phyloP scores from a whole-genome alignment of 257 asterid species.

The Lithospermum erythrorhizon region DNA sequence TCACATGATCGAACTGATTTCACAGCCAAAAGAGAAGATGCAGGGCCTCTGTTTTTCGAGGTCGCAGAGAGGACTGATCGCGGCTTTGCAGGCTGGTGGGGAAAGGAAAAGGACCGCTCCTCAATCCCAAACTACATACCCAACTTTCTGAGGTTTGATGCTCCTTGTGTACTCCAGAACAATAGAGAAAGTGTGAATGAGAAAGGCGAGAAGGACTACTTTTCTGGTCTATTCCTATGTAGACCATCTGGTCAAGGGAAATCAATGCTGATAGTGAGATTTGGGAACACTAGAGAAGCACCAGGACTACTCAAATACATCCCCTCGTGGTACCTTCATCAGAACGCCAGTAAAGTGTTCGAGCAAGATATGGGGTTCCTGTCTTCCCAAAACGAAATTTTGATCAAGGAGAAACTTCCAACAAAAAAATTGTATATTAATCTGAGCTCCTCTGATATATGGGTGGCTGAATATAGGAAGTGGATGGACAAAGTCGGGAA shows the following conservation, averaged over 20 bases:
- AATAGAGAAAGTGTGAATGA: constrained; percentile 49
- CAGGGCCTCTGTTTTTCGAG: constrained; percentile 55
- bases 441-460: constrained; percentile 68
- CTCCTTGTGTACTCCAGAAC: constrained; percentile 84
- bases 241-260: constrained; percentile 93
- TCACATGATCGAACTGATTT: constrained; percentile 90
- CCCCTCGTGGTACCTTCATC: constrained; percentile 78
- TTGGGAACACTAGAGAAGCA: constrained; percentile 54
- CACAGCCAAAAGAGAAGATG: constrained; percentile 81
- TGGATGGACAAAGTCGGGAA: constrained; percentile 98
- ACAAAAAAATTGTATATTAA: constrained; percentile 64
- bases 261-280: constrained; percentile 89
- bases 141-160: constrained; percentile 54
- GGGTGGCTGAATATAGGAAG: constrained; percentile 77
- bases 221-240: constrained; percentile 68
- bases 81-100: constrained; percentile 92
- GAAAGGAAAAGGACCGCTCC: constrained; percentile 41
- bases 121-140: constrained; percentile 38
- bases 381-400: constrained; percentile 80
- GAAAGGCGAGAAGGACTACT: constrained; percentile 51
- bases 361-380: constrained; percentile 99
- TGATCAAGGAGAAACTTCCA: constrained; percentile 73
- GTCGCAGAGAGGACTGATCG: constrained; percentile 64
- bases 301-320: constrained; percentile 34
- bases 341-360: constrained; percentile 80